phyloP scores from a whole-genome alignment of 768 basidiomycete genomes.

The Boletus tylopilopsis region DNA sequence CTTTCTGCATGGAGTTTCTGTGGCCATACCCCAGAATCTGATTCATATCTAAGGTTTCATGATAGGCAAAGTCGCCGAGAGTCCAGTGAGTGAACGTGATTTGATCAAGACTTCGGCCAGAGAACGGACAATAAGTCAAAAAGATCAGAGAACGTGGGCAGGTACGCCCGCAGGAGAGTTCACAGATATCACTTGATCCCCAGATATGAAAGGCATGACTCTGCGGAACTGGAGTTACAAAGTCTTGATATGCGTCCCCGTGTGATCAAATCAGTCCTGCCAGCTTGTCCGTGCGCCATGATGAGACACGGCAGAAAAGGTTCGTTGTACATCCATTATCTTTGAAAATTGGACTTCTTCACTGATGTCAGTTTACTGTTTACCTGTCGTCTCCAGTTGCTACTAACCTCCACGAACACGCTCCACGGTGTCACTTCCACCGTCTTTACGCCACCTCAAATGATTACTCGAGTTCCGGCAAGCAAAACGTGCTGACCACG shows the following conservation, averaged over 20 bases:
- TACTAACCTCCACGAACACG: background rate
- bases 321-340: too few relatives aligned
- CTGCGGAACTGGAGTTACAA: background rate
- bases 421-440: conserved; percentile 12
- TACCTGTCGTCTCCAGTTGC: background rate
- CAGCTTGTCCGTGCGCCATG: background rate
- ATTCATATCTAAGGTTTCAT: conserved; percentile 3
- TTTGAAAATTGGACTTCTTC: too few relatives aligned
- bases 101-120: background rate
- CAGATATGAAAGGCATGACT: conserved; percentile 17
- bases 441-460: conserved; percentile 17
- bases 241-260: conserved; percentile 3
- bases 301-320: too few relatives aligned
- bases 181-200: conserved; percentile 8
- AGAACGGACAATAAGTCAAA: background rate
- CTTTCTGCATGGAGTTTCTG: conserved; percentile 9
- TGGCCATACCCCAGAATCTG: background rate
- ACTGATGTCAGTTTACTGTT: background rate
- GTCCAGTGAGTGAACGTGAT: background rate
- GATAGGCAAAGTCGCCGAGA: background rate
- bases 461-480: conserved; percentile 25
- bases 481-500: conserved; percentile 33
- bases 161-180: too few relatives aligned
- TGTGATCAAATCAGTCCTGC: conserved; percentile 7
- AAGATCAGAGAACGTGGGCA: background rate